Conservation (phyloP, 257 asterid species). For the Solanum megistacrolobum region DNA sequence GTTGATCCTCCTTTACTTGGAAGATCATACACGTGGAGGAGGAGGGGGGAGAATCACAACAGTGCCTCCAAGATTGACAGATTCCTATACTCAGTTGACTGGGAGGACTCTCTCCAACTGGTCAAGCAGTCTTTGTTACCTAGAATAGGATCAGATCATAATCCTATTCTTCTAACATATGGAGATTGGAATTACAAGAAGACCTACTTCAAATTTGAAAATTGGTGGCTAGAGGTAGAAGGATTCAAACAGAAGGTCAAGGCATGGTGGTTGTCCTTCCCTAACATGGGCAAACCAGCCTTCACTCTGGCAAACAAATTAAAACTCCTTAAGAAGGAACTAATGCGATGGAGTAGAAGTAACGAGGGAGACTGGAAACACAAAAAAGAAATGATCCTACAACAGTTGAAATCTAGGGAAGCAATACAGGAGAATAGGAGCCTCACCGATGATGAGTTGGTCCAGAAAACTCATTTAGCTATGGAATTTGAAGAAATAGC, state of each 20-base stretch:
- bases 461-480: background rate
- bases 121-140: background rate
- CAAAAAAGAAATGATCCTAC: background rate
- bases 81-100: background rate
- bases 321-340: background rate
- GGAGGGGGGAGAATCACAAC: background rate
- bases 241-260: background rate
- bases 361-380: background rate
- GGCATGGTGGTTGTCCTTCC: background rate
- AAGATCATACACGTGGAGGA: background rate
- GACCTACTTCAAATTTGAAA: background rate
- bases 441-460: background rate
- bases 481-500: background rate
- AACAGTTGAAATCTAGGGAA: background rate
- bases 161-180: background rate
- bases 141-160: background rate
- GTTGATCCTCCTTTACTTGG: background rate
- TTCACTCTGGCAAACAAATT: background rate
- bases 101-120: background rate
- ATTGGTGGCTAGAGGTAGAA: background rate
- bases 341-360: background rate
- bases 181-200: background rate
- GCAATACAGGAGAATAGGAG: background rate
- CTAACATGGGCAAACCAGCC: background rate
- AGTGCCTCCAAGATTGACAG: background rate